Conservation (phyloP, 1,284 basidiomycete species). For the Termitomyces sp. region DNA sequence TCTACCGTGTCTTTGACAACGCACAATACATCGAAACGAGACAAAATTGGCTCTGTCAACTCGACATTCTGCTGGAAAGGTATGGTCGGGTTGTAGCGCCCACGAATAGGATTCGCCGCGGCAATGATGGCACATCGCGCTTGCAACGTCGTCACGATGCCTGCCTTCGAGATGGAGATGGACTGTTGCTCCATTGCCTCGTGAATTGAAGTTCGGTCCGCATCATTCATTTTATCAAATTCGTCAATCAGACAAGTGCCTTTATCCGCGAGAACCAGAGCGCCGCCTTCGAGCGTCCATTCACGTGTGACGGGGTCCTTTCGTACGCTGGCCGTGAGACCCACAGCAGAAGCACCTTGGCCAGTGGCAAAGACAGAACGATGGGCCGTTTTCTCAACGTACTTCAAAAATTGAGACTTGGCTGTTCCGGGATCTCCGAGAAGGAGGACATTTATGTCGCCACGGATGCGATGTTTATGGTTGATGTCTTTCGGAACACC, state of each 20-base stretch:
- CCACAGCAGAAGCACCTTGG: conserved; percentile 96
- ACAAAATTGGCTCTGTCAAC: conserved; percentile 96
- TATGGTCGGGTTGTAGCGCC: conserved; percentile 94
- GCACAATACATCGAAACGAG: conserved; percentile 97
- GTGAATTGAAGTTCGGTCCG: conserved; percentile 95
- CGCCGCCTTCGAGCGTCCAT: conserved; percentile 98
- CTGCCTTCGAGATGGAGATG: conserved; percentile 99
- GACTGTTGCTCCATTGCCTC: conserved; percentile 99
- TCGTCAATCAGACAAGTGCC: conserved; percentile 99
- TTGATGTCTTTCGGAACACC: conserved; percentile 95
- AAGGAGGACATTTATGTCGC: conserved; percentile 95
- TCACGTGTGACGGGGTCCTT: conserved; percentile 97
- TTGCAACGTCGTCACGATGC: conserved; percentile 95
- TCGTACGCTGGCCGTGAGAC: conserved; percentile 96
- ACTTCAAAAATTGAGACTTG: conserved; percentile 99
- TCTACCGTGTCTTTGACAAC: conserved; percentile 98
- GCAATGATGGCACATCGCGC: conserved; percentile 97
- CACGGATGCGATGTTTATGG: conserved; percentile 92
- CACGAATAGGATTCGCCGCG: conserved; percentile 95
- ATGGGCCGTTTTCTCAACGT: conserved; percentile 97
- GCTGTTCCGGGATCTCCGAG: conserved; percentile 98
- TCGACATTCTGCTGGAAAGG: conserved; percentile 99
- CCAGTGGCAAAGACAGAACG: conserved; percentile 98
- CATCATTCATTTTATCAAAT: conserved; percentile 99
- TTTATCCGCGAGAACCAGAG: conserved; percentile 95